phyloP scores from a whole-genome alignment of 2,329 filamentous ascomycete species.

The Ceratocystis variospora region DNA sequence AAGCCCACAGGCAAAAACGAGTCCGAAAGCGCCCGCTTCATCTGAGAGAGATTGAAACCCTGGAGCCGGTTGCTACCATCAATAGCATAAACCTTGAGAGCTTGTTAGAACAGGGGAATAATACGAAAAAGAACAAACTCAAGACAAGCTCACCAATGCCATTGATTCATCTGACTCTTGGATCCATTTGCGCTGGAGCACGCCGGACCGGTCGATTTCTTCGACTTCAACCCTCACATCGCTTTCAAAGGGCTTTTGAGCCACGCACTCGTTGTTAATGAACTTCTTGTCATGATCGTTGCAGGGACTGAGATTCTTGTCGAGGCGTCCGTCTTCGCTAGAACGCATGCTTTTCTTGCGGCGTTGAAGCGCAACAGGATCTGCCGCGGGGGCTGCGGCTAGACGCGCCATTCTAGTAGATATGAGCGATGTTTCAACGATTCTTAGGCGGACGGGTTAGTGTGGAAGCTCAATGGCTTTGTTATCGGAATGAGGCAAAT shows the following conservation, averaged over 20 bases:
- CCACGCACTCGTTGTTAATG: background rate
- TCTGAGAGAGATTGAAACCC: background rate
- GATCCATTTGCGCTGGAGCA: conserved; percentile 27
- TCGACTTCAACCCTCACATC: conserved; percentile 23
- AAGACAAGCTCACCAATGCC: background rate
- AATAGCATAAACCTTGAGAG: background rate
- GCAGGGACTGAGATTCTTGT: background rate
- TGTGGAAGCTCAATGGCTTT: no score
- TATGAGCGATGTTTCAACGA: background rate
- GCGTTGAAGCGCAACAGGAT: conserved; percentile 6
- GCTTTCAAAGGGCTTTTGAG: background rate
- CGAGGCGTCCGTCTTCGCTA: background rate
- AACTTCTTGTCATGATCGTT: background rate
- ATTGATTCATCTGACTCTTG: conserved; percentile 13
- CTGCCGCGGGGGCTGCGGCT: background rate
- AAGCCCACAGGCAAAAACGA: conserved; percentile 81
- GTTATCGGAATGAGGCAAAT: no score
- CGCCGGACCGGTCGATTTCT: conserved; percentile 30
- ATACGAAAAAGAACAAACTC: no score
- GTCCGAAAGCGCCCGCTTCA: conserved; percentile 35
- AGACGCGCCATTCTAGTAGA: conserved; percentile 10
- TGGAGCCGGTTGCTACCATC: conserved; percentile 4
- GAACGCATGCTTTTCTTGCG: conserved; percentile 9
- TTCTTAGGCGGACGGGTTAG: background rate
- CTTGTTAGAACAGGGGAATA: background rate